Evolutionary conservation across 2,329 filamentous ascomycete genomes (phyloP).

Genomic region (Pestalotiopsis sp.): DNA sequence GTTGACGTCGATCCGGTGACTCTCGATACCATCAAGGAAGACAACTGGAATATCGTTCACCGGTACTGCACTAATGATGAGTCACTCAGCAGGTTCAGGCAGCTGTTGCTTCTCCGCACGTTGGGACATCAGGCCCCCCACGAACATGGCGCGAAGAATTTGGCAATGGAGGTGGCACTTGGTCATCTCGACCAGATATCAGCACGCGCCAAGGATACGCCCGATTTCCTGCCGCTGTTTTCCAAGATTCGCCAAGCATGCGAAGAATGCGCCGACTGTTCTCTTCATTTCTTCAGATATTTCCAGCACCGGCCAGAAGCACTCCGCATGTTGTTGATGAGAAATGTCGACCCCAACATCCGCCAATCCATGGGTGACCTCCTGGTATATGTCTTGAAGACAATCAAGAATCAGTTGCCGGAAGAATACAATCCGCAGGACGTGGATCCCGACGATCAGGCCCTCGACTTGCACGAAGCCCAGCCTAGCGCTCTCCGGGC

Average conservation of each 20-base stretch:
- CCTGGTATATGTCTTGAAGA: slow-evolving; percentile 55
- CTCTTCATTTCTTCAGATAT: slow-evolving; percentile 64
- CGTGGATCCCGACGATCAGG: slow-evolving; percentile 33
- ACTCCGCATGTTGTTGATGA: slow-evolving; percentile 68
- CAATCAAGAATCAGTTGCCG: slow-evolving; percentile 52
- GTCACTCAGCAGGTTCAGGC: slow-evolving; percentile 69
- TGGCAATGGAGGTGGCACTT: slow-evolving; percentile 58
- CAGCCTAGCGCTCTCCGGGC: slow-evolving; percentile 36
- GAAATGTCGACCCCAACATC: slow-evolving; percentile 59
- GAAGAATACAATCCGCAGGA: slow-evolving; percentile 46
- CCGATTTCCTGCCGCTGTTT: slow-evolving; percentile 62
- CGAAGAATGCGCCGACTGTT: slow-evolving; percentile 55
- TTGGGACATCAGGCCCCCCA: slow-evolving; percentile 54
- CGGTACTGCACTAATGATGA: slow-evolving; percentile 81
- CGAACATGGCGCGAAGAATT: slow-evolving; percentile 48
- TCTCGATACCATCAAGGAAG: slow-evolving; percentile 64
- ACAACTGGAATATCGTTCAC: slow-evolving; percentile 75
- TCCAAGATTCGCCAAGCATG: slow-evolving; percentile 51
- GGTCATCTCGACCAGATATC: slow-evolving; percentile 77
- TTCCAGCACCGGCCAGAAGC: slow-evolving; percentile 57
- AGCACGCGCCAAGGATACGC: slow-evolving; percentile 69
- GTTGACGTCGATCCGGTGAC: slow-evolving; percentile 48
- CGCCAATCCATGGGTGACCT: slow-evolving; percentile 54
- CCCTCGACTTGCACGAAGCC: slow-evolving; percentile 34
- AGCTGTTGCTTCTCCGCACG: slow-evolving; percentile 61